phyloP scores from a whole-genome alignment of 371 early-diverging fungal species.

The Globomyces sp. region DNA sequence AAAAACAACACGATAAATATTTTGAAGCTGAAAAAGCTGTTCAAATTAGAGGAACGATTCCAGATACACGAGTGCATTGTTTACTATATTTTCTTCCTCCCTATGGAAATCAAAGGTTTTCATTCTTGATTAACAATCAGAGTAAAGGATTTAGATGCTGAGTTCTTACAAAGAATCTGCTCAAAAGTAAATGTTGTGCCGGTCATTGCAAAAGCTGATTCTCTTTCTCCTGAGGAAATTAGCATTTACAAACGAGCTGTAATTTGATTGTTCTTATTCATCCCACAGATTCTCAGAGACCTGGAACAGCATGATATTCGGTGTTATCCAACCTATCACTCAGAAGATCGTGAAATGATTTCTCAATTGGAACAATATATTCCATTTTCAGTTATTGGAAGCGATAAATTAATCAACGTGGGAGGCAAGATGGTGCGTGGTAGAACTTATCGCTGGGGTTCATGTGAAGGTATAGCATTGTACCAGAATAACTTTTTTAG shows the following conservation, averaged over 20 bases:
- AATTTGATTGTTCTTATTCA: slow-evolving; percentile 25
- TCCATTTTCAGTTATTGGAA: slow-evolving; percentile 56
- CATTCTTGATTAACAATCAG: slow-evolving; percentile 40
- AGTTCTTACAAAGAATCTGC: slow-evolving; percentile 47
- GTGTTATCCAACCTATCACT: slow-evolving; percentile 50
- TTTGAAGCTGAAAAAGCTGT: slow-evolving; percentile 78
- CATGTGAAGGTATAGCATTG: too few species aligned
- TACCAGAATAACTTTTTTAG: slow-evolving; percentile 35
- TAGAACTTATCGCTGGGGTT: slow-evolving; percentile 53
- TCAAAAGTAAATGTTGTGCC: slow-evolving; percentile 61
- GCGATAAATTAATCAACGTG: slow-evolving; percentile 47
- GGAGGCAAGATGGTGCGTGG: slow-evolving; percentile 54
- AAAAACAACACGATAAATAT: slow-evolving; percentile 50
- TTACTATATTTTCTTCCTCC: slow-evolving; percentile 60
- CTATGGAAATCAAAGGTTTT: slow-evolving; percentile 44
- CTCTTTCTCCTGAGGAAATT: slow-evolving; percentile 58
- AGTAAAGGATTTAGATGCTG: slow-evolving; percentile 65
- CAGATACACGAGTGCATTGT: slow-evolving; percentile 59
- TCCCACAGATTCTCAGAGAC: slow-evolving; percentile 29
- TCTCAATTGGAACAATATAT: slow-evolving; percentile 40
- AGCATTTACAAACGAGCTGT: slow-evolving; percentile 44
- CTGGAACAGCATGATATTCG: slow-evolving; percentile 47
- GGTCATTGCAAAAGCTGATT: slow-evolving; percentile 67
- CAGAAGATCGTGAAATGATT: slow-evolving; percentile 52
- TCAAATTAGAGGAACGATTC: slow-evolving; percentile 63